Base-by-base conservation (phyloP, 164 flowering plant species). In the Tinospora cordifolia region DNA sequence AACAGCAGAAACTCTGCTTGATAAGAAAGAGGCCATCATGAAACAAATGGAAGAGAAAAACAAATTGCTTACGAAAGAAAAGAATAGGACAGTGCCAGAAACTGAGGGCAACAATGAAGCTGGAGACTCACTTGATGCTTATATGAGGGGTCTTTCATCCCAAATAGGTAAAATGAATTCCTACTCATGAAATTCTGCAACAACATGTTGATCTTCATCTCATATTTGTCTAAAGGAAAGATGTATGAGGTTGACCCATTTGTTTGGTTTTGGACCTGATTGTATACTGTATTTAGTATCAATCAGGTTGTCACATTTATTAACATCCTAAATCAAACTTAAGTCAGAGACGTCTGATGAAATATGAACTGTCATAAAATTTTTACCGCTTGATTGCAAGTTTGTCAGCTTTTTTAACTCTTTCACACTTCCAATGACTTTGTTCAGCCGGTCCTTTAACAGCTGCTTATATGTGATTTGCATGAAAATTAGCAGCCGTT, bases 1-100 rank as follows among this genome's bases (percentile, higher is more conserved):
- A 82, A 92, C 99, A 46, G 94, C 94, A 67, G 98, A 90, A 72
- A 76, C 87, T 78, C 98, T 95, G 79, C 93, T 95, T 76, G 96
- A 87, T 69, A 95, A 91, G 88, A 90, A 86, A 80, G 96, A 91
- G 34, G 83, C 76, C 10, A 81, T 95, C 69, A 60, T 74, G 57
- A 88, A 82, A 75, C 83, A 92, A 81, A 91, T 92, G 68, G 90
- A 87, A 73, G 87, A 80, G 17, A 87, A 83, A 71, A 78, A 62
- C 47, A 80, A 80, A 30, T 71, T 81, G 74, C 82, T 92, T 74
- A 27, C 39, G 40, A 78, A 68, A 17, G 97, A 91, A 82, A 84
- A 83, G 78, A 80, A 70, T 63, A 82, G 77, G 80, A 21, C 44
- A 19, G 81, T 59, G 62, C 75, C 85, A 49, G 79, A 81, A 71